phyloP scores from a whole-genome alignment of 2,329 filamentous ascomycete genomes.

The Paecilomyces variotii region DNA sequence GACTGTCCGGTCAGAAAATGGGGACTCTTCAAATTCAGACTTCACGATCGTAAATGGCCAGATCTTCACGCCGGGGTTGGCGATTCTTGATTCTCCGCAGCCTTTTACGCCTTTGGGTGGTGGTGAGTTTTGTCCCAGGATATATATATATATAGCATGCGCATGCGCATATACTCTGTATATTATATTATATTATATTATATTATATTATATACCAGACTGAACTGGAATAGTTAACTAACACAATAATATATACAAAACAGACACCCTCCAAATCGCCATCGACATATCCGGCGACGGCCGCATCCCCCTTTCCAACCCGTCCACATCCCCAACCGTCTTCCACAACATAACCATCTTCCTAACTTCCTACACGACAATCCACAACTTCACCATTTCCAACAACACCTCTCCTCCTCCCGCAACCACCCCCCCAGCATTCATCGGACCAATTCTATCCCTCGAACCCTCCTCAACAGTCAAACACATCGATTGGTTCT shows the following conservation, averaged over 20 bases:
- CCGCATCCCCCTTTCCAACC: slow-evolving; percentile 47
- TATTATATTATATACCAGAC: neutral
- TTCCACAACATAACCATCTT: slow-evolving; percentile 61
- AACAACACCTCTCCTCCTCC: slow-evolving; percentile 41
- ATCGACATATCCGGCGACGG: slow-evolving; percentile 61
- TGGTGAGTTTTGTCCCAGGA: neutral
- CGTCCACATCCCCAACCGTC: slow-evolving; percentile 45
- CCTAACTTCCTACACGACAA: slow-evolving; percentile 55
- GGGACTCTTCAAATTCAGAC: neutral
- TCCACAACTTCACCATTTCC: slow-evolving; percentile 60
- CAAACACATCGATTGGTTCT: slow-evolving; percentile 65
- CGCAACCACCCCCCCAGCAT: slow-evolving; percentile 36
- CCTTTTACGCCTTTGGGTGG: neutral
- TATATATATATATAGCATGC: neutral
- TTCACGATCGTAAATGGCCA: neutral
- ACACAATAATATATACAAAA: neutral
- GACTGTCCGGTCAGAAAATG: neutral
- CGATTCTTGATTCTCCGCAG: neutral
- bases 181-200: neutral
- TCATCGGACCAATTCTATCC: slow-evolving; percentile 53
- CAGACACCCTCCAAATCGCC: slow-evolving; percentile 52
- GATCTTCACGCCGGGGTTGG: neutral
- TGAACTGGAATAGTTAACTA: too few species aligned
- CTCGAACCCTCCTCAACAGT: slow-evolving; percentile 61
- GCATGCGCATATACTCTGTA: too few species aligned